Conservation (phyloP, 768 basidiomycete species). For the Clitopilus passeckerianus region DNA sequence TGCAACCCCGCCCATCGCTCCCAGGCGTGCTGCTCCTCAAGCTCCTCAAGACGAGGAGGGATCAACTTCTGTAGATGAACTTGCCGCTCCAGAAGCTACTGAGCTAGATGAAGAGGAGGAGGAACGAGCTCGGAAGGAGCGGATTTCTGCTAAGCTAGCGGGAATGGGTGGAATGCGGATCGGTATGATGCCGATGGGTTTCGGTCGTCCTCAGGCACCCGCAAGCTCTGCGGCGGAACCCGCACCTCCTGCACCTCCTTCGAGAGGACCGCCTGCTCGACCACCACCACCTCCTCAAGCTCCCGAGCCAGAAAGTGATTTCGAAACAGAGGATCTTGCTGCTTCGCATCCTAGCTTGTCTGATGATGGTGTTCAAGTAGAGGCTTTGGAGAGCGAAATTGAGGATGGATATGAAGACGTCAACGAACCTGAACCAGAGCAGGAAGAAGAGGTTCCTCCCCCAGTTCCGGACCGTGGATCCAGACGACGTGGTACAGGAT, state of each 20-base stretch:
- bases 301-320: constrained; percentile 18
- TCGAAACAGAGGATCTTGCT: constrained; percentile 36
- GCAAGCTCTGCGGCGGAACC: constrained; percentile 21
- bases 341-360: constrained; percentile 30
- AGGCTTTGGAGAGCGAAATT: constrained; percentile 68
- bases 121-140: constrained; percentile 50
- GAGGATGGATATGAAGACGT: constrained; percentile 66
- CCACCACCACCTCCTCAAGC: constrained; percentile 25
- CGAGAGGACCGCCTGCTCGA: constrained; percentile 11
- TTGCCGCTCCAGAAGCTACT: constrained; percentile 1
- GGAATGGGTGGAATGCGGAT: constrained; percentile 56
- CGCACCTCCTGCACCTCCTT: constrained; percentile 7
- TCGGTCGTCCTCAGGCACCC: constrained; percentile 22
- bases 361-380: constrained; percentile 60
- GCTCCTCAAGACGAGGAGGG: constrained; percentile 22
- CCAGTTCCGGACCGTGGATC: constrained; percentile 46
- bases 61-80: constrained; percentile 7
- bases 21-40: constrained; percentile 30
- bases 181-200: constrained; percentile 46
- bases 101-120: constrained; percentile 16
- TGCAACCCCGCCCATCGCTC: constrained; percentile 47
- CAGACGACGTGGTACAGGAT: constrained; percentile 15
- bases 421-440: constrained; percentile 32
- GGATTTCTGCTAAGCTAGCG: constrained; percentile 49
- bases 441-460: constrained; percentile 35